phyloP scores from a whole-genome alignment of 2,329 filamentous ascomycete species.

The Zopfia rhizophila region DNA sequence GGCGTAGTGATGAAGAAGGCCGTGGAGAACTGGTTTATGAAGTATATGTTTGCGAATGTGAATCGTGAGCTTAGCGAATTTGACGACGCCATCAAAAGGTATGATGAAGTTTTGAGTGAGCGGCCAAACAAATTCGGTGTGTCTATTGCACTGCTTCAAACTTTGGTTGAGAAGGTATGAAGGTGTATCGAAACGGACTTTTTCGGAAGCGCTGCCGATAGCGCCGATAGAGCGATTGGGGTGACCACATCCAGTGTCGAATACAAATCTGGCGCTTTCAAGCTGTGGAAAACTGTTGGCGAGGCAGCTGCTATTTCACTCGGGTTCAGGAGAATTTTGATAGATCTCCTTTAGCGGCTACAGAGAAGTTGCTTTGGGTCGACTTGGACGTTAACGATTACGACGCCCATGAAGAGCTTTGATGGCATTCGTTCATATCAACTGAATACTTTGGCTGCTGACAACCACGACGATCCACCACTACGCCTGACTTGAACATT shows the following conservation, averaged over 20 bases:
- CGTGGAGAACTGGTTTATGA: constrained; percentile 90
- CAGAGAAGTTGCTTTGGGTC: constrained; percentile 68
- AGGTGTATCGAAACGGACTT: constrained; percentile 82
- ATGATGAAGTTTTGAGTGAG: constrained; percentile 75
- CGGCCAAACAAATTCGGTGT: constrained; percentile 85
- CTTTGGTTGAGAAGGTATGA: constrained; percentile 83
- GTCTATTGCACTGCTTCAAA: constrained; percentile 86
- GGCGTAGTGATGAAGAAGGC: constrained; percentile 63
- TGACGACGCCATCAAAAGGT: constrained; percentile 81
- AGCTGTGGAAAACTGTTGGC: constrained; percentile 92
- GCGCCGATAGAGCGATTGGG: constrained; percentile 74
- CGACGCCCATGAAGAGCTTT: constrained; percentile 72
- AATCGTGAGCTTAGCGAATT: constrained; percentile 92
- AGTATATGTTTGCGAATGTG: constrained; percentile 96
- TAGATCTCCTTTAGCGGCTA: constrained; percentile 69
- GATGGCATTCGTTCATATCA: constrained; percentile 69
- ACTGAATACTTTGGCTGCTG: constrained; percentile 34
- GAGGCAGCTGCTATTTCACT: constrained; percentile 90
- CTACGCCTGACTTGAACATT: constrained; percentile 66
- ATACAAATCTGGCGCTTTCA: constrained; percentile 78
- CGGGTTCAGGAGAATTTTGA: constrained; percentile 75
- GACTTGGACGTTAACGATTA: too few relatives aligned
- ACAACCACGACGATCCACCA: constrained; percentile 13
- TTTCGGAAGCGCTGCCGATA: constrained; percentile 82
- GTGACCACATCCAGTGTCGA: constrained; percentile 72